Evolutionary conservation across 1,284 basidiomycete species (phyloP), one percentile per base, ranked within the genome.

Genomic region (Irpex rosettiformis): DNA sequence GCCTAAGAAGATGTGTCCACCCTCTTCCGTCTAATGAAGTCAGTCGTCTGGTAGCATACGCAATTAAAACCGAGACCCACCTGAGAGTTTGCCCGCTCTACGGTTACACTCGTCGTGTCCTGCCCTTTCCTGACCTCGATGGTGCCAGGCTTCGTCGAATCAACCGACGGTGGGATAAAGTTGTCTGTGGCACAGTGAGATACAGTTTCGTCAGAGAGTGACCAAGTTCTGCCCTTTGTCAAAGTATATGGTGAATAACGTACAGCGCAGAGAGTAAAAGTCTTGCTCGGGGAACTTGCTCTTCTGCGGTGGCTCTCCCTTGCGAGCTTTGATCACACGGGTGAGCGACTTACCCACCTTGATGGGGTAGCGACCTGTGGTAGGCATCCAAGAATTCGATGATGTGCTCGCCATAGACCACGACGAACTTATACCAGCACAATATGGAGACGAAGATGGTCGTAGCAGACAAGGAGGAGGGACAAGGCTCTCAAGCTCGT

Each of bases 251-350:
- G 49, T 54, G 33, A 49, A 40, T 25, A 30, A 79, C 84, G 66
- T 64, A 90, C 89, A 91, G 63, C 85, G 78, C 63, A 91, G 81
- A 25, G 86, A 83, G 67, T 86, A 88, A 70, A 87, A 88, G 63
- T 89, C 86, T 52, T 80, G 78, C 64, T 83, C 80, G 28, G 82
- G 83, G 48, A 82, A 27, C 70, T 82, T 76, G 58, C 54, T 64
- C 48, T 64, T 70, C 52, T 64, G 66, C 24, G 77, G 72, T 30
- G 76, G 70, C 8, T 66, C 68, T 43, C 79, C 79, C 65, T 80
- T 84, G 64, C 86, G 81, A 22, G 83, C 82, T 68, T 83, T 88
- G 62, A 88, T 74, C 5, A 83, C 78, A 56, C 81, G 76, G 4
- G 70, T 72, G 45, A 89, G 75, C 1, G 87, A 87, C 0, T 76